Base-by-base conservation (phyloP, 2,329 filamentous ascomycete genomes). In the Cladobotryum mycophilum region DNA sequence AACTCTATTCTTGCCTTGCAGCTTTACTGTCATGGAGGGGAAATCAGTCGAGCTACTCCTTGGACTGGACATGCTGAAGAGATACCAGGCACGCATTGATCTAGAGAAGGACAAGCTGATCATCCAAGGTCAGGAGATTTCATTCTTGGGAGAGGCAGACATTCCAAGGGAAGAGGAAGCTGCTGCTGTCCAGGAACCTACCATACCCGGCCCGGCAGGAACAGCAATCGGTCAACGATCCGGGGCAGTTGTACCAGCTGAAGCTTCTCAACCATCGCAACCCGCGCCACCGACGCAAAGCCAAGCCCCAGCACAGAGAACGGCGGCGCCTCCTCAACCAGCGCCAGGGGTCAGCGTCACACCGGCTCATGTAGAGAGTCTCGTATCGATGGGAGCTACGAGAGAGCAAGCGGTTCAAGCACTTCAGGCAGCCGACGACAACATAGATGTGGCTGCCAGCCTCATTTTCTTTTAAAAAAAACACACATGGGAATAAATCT, bases 11-110 rank as follows among this genome's bases (percentile, higher is more conserved):
- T 76, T 99, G 59, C 86, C 92, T 3, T 97, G 91, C 72, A 93
- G 90, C 53, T 99, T 99, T 68, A 99, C 93, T 3, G 93, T 99
- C 64, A 99, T 99, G 93, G 93, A 99, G 72, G 93, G 93, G 57
- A 99, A 97, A 70, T 84, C 89, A 47, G 93, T 99, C 20, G 93
- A 97, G 66, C 76, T 99, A 15, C 79, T 99, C 2, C 81, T 99
- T 12, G 93, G 93, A 3, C 74, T 99, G 40, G 93, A 99, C 68
- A 99, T 99, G 89, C 78, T 99, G 55, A 96, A 95, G 72, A 83
- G 93, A 37, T 91, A 97, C 69, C 92, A 96, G 69, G 93, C 92
- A 35, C 87, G 80, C 60, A 92, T 99, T 62, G 93, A 99, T 66
- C 78, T 99, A 12, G 80, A 83, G 56, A 86, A 85, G 62, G 89